phyloP scores from a whole-genome alignment of 2,329 filamentous ascomycete genomes.

The Pseudogymnoascus sp. region DNA sequence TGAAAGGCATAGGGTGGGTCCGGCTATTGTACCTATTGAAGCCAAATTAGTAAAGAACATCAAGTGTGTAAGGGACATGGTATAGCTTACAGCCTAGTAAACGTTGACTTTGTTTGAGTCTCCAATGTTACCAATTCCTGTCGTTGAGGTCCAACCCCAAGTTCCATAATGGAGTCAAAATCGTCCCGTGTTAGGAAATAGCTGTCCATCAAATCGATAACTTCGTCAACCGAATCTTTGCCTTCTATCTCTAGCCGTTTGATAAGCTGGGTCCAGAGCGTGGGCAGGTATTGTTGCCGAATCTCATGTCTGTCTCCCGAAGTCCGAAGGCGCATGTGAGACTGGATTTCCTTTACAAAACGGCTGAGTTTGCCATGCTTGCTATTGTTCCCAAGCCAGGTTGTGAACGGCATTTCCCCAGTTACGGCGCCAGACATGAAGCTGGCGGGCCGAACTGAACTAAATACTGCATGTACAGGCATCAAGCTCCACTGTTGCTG shows the following conservation, averaged over 20 bases:
- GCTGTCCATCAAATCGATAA: constrained; percentile 94
- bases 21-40: constrained; percentile 67
- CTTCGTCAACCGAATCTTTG: constrained; percentile 70
- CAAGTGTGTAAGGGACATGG: neutral
- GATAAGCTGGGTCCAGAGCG: constrained; percentile 76
- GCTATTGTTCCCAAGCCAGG: constrained; percentile 94
- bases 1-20: constrained; percentile 87
- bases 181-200: constrained; percentile 94
- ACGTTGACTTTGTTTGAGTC: constrained; percentile 76
- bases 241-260: constrained; percentile 69
- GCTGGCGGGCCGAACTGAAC: constrained; percentile 84
- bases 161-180: constrained; percentile 84
- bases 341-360: constrained; percentile 86
- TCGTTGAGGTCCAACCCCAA: constrained; percentile 79
- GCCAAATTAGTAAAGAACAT: neutral
- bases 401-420: constrained; percentile 67
- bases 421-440: constrained; percentile 74
- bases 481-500: constrained; percentile 98
- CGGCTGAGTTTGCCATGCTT: constrained; percentile 71
- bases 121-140: constrained; percentile 72
- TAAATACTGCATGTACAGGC: constrained; percentile 93
- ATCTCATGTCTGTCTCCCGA: constrained; percentile 91
- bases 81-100: constrained; percentile 71
- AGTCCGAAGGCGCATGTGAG: constrained; percentile 87
- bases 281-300: constrained; percentile 85